These are phyloP conservation scores for Chernovozyma aurita DNA, from an alignment of 1,139 yeast species.

Conservation along the genomic window DNA sequence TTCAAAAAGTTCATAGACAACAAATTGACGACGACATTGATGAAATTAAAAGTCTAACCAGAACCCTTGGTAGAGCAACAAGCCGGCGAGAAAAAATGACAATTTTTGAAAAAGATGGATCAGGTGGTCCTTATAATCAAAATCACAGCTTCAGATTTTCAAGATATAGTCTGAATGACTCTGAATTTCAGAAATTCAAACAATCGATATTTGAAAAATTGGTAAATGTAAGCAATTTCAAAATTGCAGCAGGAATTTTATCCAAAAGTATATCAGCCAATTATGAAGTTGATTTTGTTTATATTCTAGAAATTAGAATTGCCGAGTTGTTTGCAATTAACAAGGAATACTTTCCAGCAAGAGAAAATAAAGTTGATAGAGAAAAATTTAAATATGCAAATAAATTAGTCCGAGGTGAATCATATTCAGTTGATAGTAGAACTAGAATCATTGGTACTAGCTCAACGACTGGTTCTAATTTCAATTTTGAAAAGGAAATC, in stretches of 20 bases:
- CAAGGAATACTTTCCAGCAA: constrained; percentile 36
- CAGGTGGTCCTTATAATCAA: constrained; percentile 53
- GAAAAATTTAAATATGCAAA: constrained; percentile 38
- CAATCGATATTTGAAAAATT: constrained; percentile 36
- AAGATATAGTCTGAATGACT: constrained; percentile 18
- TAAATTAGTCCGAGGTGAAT: constrained; percentile 24
- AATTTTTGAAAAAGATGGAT: constrained; percentile 57
- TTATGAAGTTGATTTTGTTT: constrained; percentile 45
- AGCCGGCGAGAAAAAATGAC: constrained; percentile 28
- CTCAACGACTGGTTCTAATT: constrained; percentile 28
- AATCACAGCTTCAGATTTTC: constrained; percentile 41
- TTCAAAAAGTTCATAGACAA: constrained; percentile 5
- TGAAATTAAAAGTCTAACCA: constrained; percentile 16
- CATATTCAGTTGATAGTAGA: constrained; percentile 26
- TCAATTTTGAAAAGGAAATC: constrained; percentile 39
- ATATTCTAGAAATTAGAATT: constrained; percentile 53
- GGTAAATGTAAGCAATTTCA: constrained; percentile 36
- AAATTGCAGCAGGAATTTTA: constrained; percentile 37
- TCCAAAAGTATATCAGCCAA: constrained; percentile 37
- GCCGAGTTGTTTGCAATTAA: constrained; percentile 42
- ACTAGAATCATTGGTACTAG: constrained; percentile 47
- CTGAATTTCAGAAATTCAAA: constrained; percentile 13
- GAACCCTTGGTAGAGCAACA: constrained; percentile 54
- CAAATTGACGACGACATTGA: constrained; percentile 13
- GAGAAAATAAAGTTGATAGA: constrained; percentile 35